phyloP scores from a whole-genome alignment of 2,329 filamentous ascomycete species.

The Aspergillus uvarum region DNA sequence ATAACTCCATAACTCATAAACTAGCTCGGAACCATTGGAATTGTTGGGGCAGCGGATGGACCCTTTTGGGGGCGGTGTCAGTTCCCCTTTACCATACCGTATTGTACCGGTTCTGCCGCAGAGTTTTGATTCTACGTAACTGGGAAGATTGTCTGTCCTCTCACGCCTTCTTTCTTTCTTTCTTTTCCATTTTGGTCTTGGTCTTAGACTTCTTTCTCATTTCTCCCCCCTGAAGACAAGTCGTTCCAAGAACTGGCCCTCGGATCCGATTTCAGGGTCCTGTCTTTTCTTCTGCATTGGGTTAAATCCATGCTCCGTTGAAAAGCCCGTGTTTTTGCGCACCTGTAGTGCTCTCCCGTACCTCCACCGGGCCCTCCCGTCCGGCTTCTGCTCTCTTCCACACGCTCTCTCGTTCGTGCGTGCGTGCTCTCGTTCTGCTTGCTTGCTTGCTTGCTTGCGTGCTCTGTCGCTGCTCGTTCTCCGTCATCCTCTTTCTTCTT shows the following conservation, averaged over 20 bases:
- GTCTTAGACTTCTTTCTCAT: neutral
- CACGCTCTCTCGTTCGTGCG: neutral
- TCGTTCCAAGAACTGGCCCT: neutral
- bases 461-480: constrained; percentile 7
- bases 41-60: neutral
- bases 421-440: neutral
- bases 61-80: neutral
- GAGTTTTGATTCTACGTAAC: neutral
- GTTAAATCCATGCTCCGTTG: neutral
- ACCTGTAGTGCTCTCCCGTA: constrained; percentile 9
- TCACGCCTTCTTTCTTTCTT: neutral
- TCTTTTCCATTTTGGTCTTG: neutral
- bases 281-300: neutral
- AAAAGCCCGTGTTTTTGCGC: constrained; percentile 1
- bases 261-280: neutral
- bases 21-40: neutral
- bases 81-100: neutral
- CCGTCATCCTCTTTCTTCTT: constrained; percentile 14
- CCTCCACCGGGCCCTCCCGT: constrained; percentile 17
- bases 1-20: too few species aligned
- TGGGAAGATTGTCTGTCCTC: too few species aligned
- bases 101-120: neutral
- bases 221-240: constrained; percentile 5
- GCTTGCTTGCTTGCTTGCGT: neutral
- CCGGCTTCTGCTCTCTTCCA: constrained; percentile 16